phyloP scores from a whole-genome alignment of 371 early-diverging fungal genomes.

The Catenaria anguillulae region DNA sequence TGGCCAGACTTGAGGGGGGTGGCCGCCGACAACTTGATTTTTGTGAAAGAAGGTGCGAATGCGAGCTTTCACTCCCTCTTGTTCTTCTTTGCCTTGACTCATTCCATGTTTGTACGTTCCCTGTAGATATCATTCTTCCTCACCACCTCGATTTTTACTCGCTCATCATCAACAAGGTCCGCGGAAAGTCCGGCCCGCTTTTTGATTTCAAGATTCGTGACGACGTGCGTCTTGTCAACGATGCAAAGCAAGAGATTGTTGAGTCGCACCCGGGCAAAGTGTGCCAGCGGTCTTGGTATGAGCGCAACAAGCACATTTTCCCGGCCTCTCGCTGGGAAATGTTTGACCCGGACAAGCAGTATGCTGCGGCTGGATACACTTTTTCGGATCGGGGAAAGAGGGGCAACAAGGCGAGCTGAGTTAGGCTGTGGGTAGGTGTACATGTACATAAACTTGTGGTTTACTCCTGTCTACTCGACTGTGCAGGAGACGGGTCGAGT shows the following conservation, averaged over 20 bases:
- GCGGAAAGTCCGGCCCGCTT: constrained; percentile 89
- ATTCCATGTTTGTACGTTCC: too few species aligned
- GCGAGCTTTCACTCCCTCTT: too few species aligned
- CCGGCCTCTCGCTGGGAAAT: constrained; percentile 92
- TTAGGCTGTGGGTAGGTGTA: too few species aligned
- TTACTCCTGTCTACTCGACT: too few species aligned
- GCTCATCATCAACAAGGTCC: constrained; percentile 85
- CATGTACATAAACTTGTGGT: too few species aligned
- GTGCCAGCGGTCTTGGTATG: constrained; percentile 83
- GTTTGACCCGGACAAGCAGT: constrained; percentile 71
- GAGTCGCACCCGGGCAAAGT: constrained; percentile 91
- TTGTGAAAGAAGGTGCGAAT: constrained; percentile 88
- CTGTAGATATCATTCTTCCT: constrained; percentile 90
- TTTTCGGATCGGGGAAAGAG: constrained; percentile 6
- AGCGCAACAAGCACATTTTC: constrained; percentile 91
- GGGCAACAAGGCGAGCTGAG: too few species aligned
- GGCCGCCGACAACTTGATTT: constrained; percentile 74
- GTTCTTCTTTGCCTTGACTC: too few species aligned
- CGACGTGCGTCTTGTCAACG: constrained; percentile 73
- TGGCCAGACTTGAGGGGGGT: constrained; percentile 63
- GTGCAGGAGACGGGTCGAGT: too few species aligned
- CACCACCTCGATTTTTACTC: constrained; percentile 93
- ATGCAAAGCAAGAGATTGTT: constrained; percentile 58
- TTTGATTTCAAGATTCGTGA: constrained; percentile 89
- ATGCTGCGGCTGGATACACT: constrained; percentile 10